Percentiles rank a stretch among this genome's conserved stretches.
phyloP scores from a whole-genome alignment of 495 filamentous ascomycete species.

The Hypoxylon perforatum region DNA sequence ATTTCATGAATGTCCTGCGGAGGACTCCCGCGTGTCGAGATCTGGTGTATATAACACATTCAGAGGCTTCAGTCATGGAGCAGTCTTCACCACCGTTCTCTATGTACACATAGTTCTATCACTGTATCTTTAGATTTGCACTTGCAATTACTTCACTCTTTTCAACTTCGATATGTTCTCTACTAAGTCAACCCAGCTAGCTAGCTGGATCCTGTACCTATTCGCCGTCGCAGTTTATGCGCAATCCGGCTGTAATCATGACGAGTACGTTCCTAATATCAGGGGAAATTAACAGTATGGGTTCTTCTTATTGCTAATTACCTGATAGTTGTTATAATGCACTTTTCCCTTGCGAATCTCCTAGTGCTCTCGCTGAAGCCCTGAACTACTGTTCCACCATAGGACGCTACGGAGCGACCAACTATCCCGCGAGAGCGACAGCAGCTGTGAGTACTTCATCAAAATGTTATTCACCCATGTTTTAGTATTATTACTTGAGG shows the following conservation, averaged over 20 bases:
- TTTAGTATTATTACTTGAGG: too few relatives aligned
- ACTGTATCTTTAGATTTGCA: constrained; percentile 8
- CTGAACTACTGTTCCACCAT: constrained; percentile 41
- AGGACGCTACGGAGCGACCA: constrained; percentile 40
- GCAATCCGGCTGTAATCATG: constrained; percentile 35
- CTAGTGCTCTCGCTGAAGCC: constrained; percentile 32
- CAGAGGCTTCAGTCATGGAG: not conserved
- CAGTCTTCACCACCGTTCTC: not conserved
- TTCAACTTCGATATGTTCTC: constrained; percentile 19
- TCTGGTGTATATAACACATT: constrained; percentile 9
- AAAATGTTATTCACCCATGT: not conserved
- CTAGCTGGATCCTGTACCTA: constrained; percentile 33
- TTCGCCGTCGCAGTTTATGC: constrained; percentile 30
- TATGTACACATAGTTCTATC: constrained; percentile 5
- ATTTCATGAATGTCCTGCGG: not conserved
- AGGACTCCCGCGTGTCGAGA: not conserved
- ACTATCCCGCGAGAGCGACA: constrained; percentile 43
- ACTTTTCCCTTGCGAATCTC: constrained; percentile 40
- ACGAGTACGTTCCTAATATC: constrained; percentile 23
- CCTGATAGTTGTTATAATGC: constrained; percentile 40
- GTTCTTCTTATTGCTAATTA: constrained; percentile 1
- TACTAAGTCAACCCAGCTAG: constrained; percentile 26
- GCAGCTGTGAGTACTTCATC: constrained; percentile 26
- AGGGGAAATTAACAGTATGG: not conserved
- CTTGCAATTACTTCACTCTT: constrained; percentile 12